Base-by-base conservation (phyloP, 2,329 filamentous ascomycete species). In the Ceratocystis smalleyi region DNA sequence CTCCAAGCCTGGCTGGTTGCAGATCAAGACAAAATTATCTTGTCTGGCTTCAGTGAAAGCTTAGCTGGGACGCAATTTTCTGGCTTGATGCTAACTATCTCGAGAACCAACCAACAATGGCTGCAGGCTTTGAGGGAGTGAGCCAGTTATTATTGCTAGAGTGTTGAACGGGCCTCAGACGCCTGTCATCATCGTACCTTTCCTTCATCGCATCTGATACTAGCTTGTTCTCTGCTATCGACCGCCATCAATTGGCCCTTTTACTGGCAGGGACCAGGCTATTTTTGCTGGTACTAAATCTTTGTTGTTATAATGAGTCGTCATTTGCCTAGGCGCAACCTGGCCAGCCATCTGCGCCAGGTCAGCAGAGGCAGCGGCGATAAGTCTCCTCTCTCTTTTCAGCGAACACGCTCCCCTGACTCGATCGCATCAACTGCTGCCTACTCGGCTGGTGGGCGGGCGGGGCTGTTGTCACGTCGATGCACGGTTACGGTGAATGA, bases 401-500 rank as follows among this genome's bases (percentile, higher is more conserved):
- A 81, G 79, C 78, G 68, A 76, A 75, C 68, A 81, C 80, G 17
- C 81, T 81, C 7, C 70, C 66, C 64, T n/a, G 67, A 62, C 30
- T 67, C 63, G 57, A 59, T 27, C 51, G 64, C 62, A 30, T 66
- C 59, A 15, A 65, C 67, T 5, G 30, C 57, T 17, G 63, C 65
- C 12, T 63, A 40, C 47, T 65, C 61, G 45, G 67, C 63, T 6
- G 43, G 49, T n/a, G 61, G 63, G 19, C 63, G 66, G 10, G 49
- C 61, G 2, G 49, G 57, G 6, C 35, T 63, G 15, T 60, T 66
- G n/a, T 79, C 82, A 69, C 75, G 79, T 35, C 75, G 75, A 68
- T 83, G 80, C 69, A 79, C 75, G 54, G 77, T 84, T 64, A 78
- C 78, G 7, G 78, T 84, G 69, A 88, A 91, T 72, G 89, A 95